A percentile compares a stretch with the other conserved stretches of the same genome.
Conservation (phyloP, 2,329 filamentous ascomycete genomes). For the Cordyceps pruinosa region DNA sequence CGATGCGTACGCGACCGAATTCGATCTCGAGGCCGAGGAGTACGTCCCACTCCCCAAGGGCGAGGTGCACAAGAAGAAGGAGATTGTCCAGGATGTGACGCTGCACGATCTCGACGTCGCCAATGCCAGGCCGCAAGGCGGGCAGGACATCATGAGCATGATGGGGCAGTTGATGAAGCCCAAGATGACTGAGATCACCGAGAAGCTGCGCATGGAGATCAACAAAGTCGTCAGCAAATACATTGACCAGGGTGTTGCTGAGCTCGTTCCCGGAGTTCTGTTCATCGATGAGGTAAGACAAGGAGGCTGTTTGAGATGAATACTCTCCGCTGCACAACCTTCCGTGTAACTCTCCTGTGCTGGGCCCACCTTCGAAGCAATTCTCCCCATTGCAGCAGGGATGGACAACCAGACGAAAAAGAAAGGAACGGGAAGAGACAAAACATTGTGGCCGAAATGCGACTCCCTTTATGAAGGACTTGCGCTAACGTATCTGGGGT, state of each 20-base stretch:
- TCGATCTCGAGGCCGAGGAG: slow-evolving; percentile 96
- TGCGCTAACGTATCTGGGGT: slow-evolving; percentile 16
- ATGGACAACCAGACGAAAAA: not conserved
- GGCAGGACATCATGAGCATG: slow-evolving; percentile 99
- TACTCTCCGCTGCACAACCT: not conserved
- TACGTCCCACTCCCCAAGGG: slow-evolving; percentile 98
- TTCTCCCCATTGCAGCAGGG: too few species aligned
- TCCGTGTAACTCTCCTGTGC: not conserved
- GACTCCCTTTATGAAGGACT: not conserved
- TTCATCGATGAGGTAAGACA: slow-evolving; percentile 89
- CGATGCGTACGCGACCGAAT: slow-evolving; percentile 96
- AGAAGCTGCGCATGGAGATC: slow-evolving; percentile 91
- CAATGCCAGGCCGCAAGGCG: slow-evolving; percentile 89
- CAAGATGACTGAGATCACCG: slow-evolving; percentile 98
- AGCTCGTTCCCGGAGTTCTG: slow-evolving; percentile 93
- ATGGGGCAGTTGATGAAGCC: slow-evolving; percentile 99
- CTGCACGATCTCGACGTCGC: slow-evolving; percentile 94
- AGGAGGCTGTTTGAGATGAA: slow-evolving; percentile 6
- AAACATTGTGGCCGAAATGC: slow-evolving; percentile 1
- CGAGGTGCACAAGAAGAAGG: slow-evolving; percentile 99
- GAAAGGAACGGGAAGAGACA: not conserved
- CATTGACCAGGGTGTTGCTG: slow-evolving; percentile 95
- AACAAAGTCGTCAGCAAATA: slow-evolving; percentile 99
- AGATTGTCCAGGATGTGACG: slow-evolving; percentile 97
- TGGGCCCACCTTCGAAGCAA: not conserved